These are phyloP conservation scores for Cytospora chrysosperma DNA, from an alignment of 2,329 filamentous ascomycete genomes.

Conservation along the genomic window DNA sequence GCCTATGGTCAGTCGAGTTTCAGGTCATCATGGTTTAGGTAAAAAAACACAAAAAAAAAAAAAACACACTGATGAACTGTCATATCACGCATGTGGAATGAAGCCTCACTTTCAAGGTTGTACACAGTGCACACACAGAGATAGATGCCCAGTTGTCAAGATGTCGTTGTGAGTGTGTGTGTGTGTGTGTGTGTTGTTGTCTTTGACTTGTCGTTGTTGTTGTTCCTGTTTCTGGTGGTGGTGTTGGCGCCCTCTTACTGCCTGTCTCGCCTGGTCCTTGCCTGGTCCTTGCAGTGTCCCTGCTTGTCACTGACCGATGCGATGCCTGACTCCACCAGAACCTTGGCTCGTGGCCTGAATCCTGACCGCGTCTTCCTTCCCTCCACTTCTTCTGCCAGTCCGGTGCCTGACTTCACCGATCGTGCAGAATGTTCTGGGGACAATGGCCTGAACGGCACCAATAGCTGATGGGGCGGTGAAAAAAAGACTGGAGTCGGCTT, in stretches of 20 bases:
- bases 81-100: not conserved
- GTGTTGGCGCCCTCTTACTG: not conserved
- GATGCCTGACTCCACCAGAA: constrained; percentile 4
- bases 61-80: not conserved
- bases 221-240: not conserved
- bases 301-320: constrained; percentile 1
- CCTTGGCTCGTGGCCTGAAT: constrained; percentile 9
- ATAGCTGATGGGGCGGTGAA: constrained; percentile 18
- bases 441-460: constrained; percentile 1
- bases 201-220: not conserved
- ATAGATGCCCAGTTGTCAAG: not conserved
- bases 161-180: not conserved
- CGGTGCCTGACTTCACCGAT: constrained; percentile 11
- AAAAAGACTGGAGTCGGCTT: constrained; percentile 6
- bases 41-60: too few relatives aligned
- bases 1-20: not conserved
- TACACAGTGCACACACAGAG: not conserved
- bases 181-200: too few relatives aligned
- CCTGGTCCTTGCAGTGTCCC: not conserved
- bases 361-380: constrained; percentile 11
- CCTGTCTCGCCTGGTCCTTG: not conserved
- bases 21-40: not conserved
- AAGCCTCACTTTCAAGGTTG: not conserved
- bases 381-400: not conserved
- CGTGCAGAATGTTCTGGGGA: constrained; percentile 12